phyloP scores from a whole-genome alignment of 164 flowering plant species.

The Sedum album region DNA sequence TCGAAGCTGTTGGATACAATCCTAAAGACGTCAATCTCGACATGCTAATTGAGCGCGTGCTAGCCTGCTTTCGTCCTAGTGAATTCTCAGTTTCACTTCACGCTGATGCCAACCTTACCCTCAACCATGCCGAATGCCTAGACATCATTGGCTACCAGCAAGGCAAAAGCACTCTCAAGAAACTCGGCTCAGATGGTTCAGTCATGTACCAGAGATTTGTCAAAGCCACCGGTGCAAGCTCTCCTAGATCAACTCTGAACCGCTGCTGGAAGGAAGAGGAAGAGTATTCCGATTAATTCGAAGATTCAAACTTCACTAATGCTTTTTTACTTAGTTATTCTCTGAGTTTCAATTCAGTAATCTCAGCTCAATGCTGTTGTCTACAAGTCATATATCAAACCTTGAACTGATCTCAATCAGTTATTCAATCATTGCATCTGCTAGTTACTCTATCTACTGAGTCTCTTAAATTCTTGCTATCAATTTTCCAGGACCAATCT shows the following conservation, averaged over 20 bases:
- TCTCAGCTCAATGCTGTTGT: neutral
- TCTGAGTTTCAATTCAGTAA: neutral
- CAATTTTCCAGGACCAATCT: no score
- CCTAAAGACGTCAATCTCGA: constrained; percentile 25
- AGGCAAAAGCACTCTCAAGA: no score
- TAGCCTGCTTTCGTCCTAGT: constrained; percentile 57
- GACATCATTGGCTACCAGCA: constrained; percentile 33
- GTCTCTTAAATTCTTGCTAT: no score
- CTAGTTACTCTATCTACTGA: no score
- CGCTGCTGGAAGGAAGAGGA: neutral
- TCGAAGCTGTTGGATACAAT: constrained; percentile 66
- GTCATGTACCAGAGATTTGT: constrained; percentile 31
- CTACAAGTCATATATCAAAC: no score
- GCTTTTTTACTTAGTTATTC: neutral
- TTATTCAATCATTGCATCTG: no score
- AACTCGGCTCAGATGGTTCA: constrained; percentile 32
- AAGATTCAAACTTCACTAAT: neutral
- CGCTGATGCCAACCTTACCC: constrained; percentile 15
- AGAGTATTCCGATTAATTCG: neutral
- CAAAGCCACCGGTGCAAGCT: neutral
- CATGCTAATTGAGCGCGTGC: constrained; percentile 48
- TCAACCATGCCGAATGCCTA: neutral
- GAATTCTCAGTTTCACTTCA: constrained; percentile 66
- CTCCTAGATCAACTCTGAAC: neutral
- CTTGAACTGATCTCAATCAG: no score